Conservation (phyloP, 345 rosid genomes). For the Populus tremula region DNA sequence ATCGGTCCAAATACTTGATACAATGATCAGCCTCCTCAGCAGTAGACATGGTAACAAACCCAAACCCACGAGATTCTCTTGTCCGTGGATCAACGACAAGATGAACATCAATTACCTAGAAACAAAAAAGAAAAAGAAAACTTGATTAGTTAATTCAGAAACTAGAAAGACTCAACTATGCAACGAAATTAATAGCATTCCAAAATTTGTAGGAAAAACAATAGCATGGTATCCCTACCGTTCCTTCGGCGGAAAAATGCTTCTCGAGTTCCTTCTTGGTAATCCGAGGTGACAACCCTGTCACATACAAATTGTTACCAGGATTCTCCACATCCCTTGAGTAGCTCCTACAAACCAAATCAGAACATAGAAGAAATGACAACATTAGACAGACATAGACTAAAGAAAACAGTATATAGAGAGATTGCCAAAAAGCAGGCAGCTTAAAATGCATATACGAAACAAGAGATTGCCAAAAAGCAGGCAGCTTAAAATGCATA, state of each 20-base stretch:
- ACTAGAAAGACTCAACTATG: neutral
- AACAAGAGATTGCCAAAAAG: neutral
- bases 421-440: neutral
- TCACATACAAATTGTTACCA: conserved; percentile 89
- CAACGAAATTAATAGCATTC: neutral
- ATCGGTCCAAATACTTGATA: conserved; percentile 64
- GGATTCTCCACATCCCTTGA: conserved; percentile 75
- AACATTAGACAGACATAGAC: neutral
- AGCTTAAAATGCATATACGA: neutral
- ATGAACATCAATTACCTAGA: conserved; percentile 78
- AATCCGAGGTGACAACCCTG: conserved; percentile 76
- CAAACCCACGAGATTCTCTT: conserved; percentile 91
- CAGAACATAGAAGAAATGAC: neutral
- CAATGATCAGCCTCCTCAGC: conserved; percentile 72
- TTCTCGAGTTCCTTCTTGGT: conserved; percentile 75
- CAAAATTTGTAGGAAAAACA: neutral
- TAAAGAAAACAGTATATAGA: neutral
- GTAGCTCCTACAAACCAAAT: conserved; percentile 43
- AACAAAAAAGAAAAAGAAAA: too few relatives aligned
- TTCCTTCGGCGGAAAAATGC: conserved; percentile 72
- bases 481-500: neutral
- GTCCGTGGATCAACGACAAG: conserved; percentile 95
- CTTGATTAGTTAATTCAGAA: neutral
- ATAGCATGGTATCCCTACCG: conserved; percentile 32
- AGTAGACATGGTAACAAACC: conserved; percentile 76